Evolutionary conservation across 345 rosid genomes (phyloP).

Genomic region (Citropsis articulata): DNA sequence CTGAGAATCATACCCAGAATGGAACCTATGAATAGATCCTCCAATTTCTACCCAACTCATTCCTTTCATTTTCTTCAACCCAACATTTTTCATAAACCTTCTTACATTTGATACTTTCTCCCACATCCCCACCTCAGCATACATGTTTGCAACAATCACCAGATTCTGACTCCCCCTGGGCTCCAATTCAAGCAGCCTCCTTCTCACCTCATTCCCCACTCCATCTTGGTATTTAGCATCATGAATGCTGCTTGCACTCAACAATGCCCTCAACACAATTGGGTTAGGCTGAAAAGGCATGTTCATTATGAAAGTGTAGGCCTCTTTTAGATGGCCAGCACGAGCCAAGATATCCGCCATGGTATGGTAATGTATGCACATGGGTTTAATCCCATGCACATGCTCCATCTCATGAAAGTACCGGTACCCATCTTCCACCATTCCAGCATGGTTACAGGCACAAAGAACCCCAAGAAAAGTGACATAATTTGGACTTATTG

Average conservation of each 20-base stretch:
- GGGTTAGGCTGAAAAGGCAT: conserved; percentile 63
- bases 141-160: conserved; percentile 72
- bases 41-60: conserved; percentile 64
- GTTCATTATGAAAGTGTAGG: conserved; percentile 44
- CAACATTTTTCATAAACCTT: conserved; percentile 49
- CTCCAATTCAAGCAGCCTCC: conserved; percentile 64
- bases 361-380: conserved; percentile 67
- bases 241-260: conserved; percentile 59
- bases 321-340: conserved; percentile 68
- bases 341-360: conserved; percentile 76
- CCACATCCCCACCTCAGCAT: conserved; percentile 82
- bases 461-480: conserved; percentile 84
- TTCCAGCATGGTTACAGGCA: conserved; percentile 78
- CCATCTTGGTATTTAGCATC: conserved; percentile 36
- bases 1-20: conserved; percentile 55
- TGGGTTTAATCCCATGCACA: conserved; percentile 64
- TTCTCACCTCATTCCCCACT: conserved; percentile 45
- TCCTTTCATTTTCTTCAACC: conserved; percentile 64
- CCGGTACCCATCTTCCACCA: conserved; percentile 65
- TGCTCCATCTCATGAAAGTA: conserved; percentile 69
- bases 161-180: conserved; percentile 75
- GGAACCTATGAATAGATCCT: conserved; percentile 56
- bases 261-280: conserved; percentile 67
- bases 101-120: conserved; percentile 61
- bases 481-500: conserved; percentile 60